These are phyloP conservation scores for Asterochloris sp. DNA, from an alignment of 139 green algal genomes.

Conservation along the genomic window DNA sequence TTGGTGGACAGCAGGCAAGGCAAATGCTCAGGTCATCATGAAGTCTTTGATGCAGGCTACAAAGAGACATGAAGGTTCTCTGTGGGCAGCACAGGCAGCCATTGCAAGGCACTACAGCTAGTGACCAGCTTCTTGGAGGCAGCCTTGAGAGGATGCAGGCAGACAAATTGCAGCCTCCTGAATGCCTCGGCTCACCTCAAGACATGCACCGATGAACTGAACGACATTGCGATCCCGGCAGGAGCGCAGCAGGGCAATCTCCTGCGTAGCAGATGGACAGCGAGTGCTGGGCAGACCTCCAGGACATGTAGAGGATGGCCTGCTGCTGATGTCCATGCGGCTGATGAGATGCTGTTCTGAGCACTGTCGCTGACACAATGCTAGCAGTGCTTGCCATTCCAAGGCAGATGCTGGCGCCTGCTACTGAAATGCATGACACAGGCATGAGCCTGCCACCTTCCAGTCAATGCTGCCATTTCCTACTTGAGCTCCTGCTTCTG, in stretches of 20 bases:
- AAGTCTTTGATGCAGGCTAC: too few relatives aligned
- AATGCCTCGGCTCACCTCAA: not conserved
- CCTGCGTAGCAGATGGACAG: constrained; percentile 10
- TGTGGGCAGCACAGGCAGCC: too few relatives aligned
- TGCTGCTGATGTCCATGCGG: constrained; percentile 4
- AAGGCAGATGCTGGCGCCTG: not conserved
- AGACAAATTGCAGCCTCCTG: not conserved
- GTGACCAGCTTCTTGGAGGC: too few relatives aligned
- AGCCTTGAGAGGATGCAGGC: too few relatives aligned
- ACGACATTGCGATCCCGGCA: constrained; percentile 56
- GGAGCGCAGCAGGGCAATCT: constrained; percentile 39
- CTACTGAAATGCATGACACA: too few relatives aligned
- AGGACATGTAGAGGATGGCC: not conserved
- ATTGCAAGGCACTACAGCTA: too few relatives aligned
- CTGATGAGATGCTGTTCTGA: not conserved
- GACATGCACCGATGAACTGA: constrained; percentile 28
- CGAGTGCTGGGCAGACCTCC: not conserved
- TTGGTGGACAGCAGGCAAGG: constrained; percentile 5
- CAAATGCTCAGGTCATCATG: too few relatives aligned
- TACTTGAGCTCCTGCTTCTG: too few relatives aligned
- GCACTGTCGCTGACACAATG: too few relatives aligned
- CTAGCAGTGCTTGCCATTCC: not conserved
- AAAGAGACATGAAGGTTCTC: too few relatives aligned
- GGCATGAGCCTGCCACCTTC: too few relatives aligned
- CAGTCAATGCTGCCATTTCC: too few relatives aligned